Base-by-base conservation (phyloP, 2,329 filamentous ascomycete species). In the Penicillium sp. region DNA sequence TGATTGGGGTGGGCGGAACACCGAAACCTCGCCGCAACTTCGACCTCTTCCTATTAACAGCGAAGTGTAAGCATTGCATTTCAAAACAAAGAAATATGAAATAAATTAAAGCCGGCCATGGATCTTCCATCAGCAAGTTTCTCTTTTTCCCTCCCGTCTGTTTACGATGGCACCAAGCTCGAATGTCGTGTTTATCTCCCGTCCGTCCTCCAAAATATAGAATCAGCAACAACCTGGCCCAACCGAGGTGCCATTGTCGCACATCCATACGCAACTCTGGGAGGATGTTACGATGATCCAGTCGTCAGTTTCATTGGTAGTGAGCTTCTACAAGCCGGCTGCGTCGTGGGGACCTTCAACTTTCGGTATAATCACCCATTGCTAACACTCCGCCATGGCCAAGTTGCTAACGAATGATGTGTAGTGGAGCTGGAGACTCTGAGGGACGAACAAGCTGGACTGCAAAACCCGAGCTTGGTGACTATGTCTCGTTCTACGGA, bases 191-290 rank as follows among this genome's bases (percentile, higher is more conserved):
- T 97, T 59, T 95, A 94, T 74, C 88, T 94, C 66, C 88, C 89
- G 66, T 76, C 38, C 12, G 56, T 62, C 59, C 42, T 60, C 41
- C 33, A 61, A 69, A 58, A 64, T 69, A 54, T 43, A 59, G 59
- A 69, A 57, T 46, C 56, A 58, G 35, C 55, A 52, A 23, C 54
- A n/a, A 33, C 6, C 7, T 78, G 73, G 74, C 69, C 59, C 47
- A 78, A 73, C 58, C 80, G 75, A 59, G 84, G 81, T 4, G 86
- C 86, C 0, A 80, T 96, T 4, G 78, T 97, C 40, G 93, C 93
- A 13, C 94, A 97, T 73, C 93, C 94, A 0, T 97, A 97, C 71
- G 91, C 91, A 35, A 88, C 91, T 0, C 79, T 97, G 51, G 94
- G 94, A 5, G 94, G 93, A 6, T 87, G 81, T 73, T 94, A 87